Evolutionary conservation across 2,329 filamentous ascomycete genomes (phyloP).

Genomic region (Nemania serpens): DNA sequence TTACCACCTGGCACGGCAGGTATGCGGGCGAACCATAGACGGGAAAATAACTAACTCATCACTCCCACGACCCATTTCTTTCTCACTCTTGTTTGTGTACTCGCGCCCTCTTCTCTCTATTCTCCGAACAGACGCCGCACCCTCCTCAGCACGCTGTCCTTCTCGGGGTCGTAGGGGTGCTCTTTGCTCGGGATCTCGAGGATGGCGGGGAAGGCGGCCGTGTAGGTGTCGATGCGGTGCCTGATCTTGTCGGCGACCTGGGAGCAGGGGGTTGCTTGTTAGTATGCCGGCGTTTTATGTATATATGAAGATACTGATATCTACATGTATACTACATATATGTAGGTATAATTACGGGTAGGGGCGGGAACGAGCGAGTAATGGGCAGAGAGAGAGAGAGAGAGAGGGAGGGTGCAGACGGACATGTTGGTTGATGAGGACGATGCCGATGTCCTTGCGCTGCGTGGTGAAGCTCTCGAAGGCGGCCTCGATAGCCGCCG

Average conservation of each 20-base stretch:
- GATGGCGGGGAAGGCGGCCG: constrained; percentile 92
- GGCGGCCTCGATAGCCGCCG: constrained; percentile 80
- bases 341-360: not conserved
- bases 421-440: constrained; percentile 98
- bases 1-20: no score
- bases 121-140: constrained; percentile 73
- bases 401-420: constrained; percentile 35
- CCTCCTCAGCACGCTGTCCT: constrained; percentile 93
- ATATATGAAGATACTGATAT: no score
- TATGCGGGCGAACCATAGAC: not conserved
- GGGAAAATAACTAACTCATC: not conserved
- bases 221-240: constrained; percentile 86
- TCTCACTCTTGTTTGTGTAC: no score
- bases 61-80: no score
- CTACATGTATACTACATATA: no score
- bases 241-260: constrained; percentile 95
- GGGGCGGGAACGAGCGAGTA: not conserved
- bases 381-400: not conserved
- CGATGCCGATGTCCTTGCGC: constrained; percentile 94
- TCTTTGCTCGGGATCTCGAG: constrained; percentile 99
- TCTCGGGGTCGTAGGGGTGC: constrained; percentile 97
- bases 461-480: constrained; percentile 88
- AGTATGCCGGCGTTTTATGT: not conserved
- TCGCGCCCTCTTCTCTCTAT: constrained; percentile 48
- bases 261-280: not conserved